These are phyloP conservation scores for Penicillium ochrochloron DNA, from an alignment of 495 filamentous ascomycete species.

Conservation along the genomic window DNA sequence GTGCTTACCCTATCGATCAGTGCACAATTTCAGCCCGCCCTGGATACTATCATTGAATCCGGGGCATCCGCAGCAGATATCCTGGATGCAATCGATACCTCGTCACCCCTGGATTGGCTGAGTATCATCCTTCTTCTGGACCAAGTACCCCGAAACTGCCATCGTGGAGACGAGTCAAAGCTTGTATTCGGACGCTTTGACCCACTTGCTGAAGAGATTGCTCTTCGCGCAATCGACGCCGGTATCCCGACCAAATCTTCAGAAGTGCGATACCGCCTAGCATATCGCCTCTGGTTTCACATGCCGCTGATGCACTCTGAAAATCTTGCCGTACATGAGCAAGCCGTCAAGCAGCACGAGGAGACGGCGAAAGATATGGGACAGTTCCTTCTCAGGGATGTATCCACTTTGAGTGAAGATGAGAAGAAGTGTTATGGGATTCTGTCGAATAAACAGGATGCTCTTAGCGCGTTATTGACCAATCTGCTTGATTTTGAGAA, in stretches of 20 bases:
- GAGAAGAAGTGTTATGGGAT: slow-evolving; percentile 25
- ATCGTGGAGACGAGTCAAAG: slow-evolving; percentile 35
- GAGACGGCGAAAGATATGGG: slow-evolving; percentile 27
- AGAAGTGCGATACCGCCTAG: slow-evolving; percentile 32
- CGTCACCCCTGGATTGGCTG: slow-evolving; percentile 31
- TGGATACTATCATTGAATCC: slow-evolving; percentile 31
- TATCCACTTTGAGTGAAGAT: slow-evolving; percentile 18
- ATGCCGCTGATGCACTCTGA: slow-evolving; percentile 44
- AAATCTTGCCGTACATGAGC: slow-evolving; percentile 31
- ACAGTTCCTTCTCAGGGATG: slow-evolving; percentile 22
- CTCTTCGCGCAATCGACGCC: slow-evolving; percentile 25
- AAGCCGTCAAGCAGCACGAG: slow-evolving; percentile 27
- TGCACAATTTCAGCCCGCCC: slow-evolving; percentile 31
- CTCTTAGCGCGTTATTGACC: slow-evolving; percentile 17
- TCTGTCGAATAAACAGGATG: slow-evolving; percentile 22
- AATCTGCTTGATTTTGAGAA: slow-evolving; percentile 28
- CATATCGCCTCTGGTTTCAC: slow-evolving; percentile 39
- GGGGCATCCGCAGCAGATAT: slow-evolving; percentile 27
- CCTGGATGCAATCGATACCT: slow-evolving; percentile 26
- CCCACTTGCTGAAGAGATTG: slow-evolving; percentile 33
- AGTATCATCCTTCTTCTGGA: slow-evolving; percentile 36
- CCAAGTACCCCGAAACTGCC: slow-evolving; percentile 41
- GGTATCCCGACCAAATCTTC: slow-evolving; percentile 24
- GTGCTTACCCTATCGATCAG: slow-evolving; percentile 18
- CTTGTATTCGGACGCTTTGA: slow-evolving; percentile 37